phyloP scores from a whole-genome alignment of 129 eudicot genomes.

The Silybum marianum region DNA sequence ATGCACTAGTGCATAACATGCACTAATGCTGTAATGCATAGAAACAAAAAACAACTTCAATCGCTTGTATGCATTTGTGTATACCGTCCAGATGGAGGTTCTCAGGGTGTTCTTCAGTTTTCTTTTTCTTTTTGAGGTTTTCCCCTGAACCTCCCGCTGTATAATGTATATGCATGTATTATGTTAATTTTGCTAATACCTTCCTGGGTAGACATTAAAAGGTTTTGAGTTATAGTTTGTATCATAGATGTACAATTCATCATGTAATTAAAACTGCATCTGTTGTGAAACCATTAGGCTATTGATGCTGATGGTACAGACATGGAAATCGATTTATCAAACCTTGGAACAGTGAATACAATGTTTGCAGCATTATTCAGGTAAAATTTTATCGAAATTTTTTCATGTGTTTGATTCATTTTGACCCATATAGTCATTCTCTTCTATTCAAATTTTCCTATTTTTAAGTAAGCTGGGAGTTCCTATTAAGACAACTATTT shows the following conservation, averaged over 20 bases:
- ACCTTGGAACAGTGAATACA: slow-evolving; percentile 95
- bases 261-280: background rate
- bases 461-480: slow-evolving; percentile 89
- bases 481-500: slow-evolving; percentile 97
- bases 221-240: background rate
- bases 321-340: slow-evolving; percentile 95
- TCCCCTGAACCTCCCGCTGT: too few species aligned
- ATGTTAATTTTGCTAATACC: background rate
- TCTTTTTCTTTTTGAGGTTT: too few species aligned
- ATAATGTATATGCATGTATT: background rate
- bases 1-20: too few species aligned
- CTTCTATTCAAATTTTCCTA: slow-evolving; percentile 18
- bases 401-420: background rate
- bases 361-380: slow-evolving; percentile 98
- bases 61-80: too few species aligned
- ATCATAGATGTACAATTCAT: background rate
- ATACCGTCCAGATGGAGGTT: too few species aligned
- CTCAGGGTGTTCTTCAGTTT: too few species aligned
- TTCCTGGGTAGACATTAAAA: background rate
- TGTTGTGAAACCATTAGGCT: slow-evolving; percentile 48
- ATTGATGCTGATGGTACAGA: slow-evolving; percentile 93
- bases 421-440: background rate
- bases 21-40: too few species aligned
- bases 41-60: too few species aligned
- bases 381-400: slow-evolving; percentile 31